phyloP scores from a whole-genome alignment of 2,329 filamentous ascomycete species.

The Ceratocystis cubensis region DNA sequence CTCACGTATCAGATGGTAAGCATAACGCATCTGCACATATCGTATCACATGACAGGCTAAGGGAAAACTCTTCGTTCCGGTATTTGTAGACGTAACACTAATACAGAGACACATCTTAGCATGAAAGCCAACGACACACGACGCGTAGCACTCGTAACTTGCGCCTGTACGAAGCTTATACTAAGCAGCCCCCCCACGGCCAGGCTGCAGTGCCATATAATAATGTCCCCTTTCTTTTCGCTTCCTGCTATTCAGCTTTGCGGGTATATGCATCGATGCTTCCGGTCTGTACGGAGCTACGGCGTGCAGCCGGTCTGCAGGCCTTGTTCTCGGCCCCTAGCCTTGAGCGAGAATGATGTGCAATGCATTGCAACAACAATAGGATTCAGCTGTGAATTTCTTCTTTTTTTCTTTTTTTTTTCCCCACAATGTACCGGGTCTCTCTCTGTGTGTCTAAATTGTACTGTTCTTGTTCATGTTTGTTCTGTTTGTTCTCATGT shows the following conservation, averaged over 20 bases:
- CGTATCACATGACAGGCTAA: background rate
- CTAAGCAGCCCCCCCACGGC: background rate
- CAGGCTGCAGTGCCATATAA: background rate
- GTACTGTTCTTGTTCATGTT: background rate
- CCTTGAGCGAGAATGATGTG: background rate
- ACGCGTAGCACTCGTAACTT: background rate
- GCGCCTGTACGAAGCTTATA: background rate
- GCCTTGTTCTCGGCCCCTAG: background rate
- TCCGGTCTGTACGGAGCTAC: background rate
- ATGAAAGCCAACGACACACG: background rate
- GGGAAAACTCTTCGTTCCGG: background rate
- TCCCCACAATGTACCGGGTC: background rate
- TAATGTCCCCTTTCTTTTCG: background rate
- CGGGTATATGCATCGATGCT: constrained; percentile 6
- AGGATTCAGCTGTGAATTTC: background rate
- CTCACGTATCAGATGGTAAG: too few relatives aligned
- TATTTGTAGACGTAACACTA: constrained; percentile 8
- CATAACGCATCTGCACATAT: too few relatives aligned
- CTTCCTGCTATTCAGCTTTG: constrained; percentile 5
- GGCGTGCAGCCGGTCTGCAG: constrained; percentile 1
- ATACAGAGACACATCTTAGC: background rate
- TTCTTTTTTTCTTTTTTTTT: background rate
- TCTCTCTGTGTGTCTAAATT: background rate
- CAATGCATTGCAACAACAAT: background rate
- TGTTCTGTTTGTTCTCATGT: constrained; percentile 5